Evolutionary conservation across 495 filamentous ascomycete species (phyloP).

Genomic region (Bathelium albidoporum): DNA sequence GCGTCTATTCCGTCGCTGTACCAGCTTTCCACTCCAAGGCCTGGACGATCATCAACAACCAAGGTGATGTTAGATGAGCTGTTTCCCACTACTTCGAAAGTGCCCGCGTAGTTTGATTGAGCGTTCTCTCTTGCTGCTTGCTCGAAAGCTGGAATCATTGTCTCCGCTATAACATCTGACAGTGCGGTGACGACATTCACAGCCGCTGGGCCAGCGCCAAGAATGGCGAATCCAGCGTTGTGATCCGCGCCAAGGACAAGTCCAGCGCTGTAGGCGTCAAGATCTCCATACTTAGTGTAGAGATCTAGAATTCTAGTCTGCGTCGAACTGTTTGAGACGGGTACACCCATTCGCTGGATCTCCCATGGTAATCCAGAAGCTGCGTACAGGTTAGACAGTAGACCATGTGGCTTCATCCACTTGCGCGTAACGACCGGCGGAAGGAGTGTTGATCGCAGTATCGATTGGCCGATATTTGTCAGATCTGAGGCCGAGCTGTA

Average conservation of each 20-base stretch:
- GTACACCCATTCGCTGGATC: not conserved
- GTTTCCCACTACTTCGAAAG: not conserved
- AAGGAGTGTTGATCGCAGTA: constrained; percentile 39
- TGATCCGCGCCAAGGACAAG: constrained; percentile 7
- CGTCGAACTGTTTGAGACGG: not conserved
- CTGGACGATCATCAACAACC: not conserved
- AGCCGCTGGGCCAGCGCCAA: not conserved
- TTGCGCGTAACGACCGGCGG: constrained; percentile 30
- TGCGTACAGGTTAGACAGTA: constrained; percentile 40
- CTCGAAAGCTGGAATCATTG: not conserved
- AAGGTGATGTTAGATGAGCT: not conserved
- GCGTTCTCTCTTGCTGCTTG: not conserved
- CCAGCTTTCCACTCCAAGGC: not conserved
- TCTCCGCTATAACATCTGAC: not conserved
- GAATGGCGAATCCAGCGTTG: constrained; percentile 9
- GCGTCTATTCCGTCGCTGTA: not conserved
- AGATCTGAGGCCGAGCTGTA: not conserved
- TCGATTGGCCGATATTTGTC: constrained; percentile 33
- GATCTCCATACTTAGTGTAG: constrained; percentile 5
- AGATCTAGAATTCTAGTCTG: constrained; percentile 8
- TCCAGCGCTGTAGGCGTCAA: constrained; percentile 7
- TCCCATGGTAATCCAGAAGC: constrained; percentile 30
- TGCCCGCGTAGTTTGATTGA: not conserved
- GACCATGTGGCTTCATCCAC: constrained; percentile 41
- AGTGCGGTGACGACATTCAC: not conserved